Evolutionary conservation across 129 eudicot genomes (phyloP), one percentile per base, ranked within the genome.

Genomic region (Tagetes patula): DNA sequence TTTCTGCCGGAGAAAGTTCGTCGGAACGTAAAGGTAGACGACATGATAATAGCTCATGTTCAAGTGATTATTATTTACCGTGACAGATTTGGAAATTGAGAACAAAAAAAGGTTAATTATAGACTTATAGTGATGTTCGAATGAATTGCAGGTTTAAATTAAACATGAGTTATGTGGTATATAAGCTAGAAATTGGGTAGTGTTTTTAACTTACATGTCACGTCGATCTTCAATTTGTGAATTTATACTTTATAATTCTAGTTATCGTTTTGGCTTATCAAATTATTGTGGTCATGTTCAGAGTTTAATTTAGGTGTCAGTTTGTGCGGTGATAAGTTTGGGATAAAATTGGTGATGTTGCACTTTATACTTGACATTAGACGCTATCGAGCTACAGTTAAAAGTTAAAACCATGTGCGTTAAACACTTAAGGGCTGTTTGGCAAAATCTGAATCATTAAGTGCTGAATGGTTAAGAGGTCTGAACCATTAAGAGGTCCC

Each of bases 31-130:
- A 79, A 83, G 75, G 72, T 13, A 39, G 65, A 48, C 32, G 41
- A 20, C 74, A 69, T 55, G 83, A 64, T 65, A 49, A 10, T 31
- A 79, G 62, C 50, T 72, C 80, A 39, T 52, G 80, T 34, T 78
- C 83, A 4, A 65, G 67, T 79, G 83, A 70, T n/a, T 83, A 70
- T n/a, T 83, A 69, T 65, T 75, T 83, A 69, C 81, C 83, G 59
- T 83, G 48, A 79, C 4, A 32, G 34, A 1, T 71, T 40, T 47
- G 53, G 6, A 54, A 49, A 34, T 67, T 30, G 55, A 2, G 12
- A 62, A 38, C 46, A 40, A 31, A 13, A 38, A 3, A 3, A 48
- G 13, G 34, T 20, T 20, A 20, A 6, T 40, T 40, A 40, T 6
- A 40, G 4, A 40, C 11, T 64, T 42, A 53, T 5, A 20, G 40